These are phyloP conservation scores for Prunus mira DNA, from an alignment of 306 rosid genomes.

Conservation along the genomic window DNA sequence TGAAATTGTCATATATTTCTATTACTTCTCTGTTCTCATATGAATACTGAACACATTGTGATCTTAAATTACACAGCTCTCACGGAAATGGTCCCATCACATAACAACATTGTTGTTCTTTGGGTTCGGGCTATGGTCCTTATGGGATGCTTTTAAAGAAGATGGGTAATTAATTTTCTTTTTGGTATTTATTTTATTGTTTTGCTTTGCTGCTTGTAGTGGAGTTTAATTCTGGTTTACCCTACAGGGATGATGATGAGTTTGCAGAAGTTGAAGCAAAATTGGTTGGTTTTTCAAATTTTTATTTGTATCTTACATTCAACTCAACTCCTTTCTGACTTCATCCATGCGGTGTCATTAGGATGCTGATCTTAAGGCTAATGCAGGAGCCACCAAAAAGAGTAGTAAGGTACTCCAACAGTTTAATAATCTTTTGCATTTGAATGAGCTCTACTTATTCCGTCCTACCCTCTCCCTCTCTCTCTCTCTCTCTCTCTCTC, in stretches of 20 bases:
- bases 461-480: not conserved
- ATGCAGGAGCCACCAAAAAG: slow-evolving; percentile 43
- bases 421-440: not conserved
- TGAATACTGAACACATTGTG: not conserved
- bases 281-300: slow-evolving; percentile 47
- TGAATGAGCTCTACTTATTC: not conserved
- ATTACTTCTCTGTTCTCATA: not conserved
- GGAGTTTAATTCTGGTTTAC: slow-evolving; percentile 26
- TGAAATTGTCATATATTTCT: not conserved
- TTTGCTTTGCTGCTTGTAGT: slow-evolving; percentile 21
- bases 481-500: no score
- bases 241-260: slow-evolving; percentile 70
- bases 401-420: slow-evolving; percentile 52
- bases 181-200: slow-evolving; percentile 4
- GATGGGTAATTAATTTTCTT: slow-evolving; percentile 51
- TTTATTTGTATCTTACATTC: slow-evolving; percentile 16
- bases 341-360: slow-evolving; percentile 10
- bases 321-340: slow-evolving; percentile 23
- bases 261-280: slow-evolving; percentile 94
- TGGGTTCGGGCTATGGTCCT: slow-evolving; percentile 84
- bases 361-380: slow-evolving; percentile 54
- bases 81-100: slow-evolving; percentile 83
- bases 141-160: slow-evolving; percentile 74
- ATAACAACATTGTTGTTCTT: slow-evolving; percentile 81
- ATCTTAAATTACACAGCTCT: slow-evolving; percentile 52